A percentile compares a stretch with the other conserved stretches of the same genome.
Evolutionary conservation across 2,329 filamentous ascomycete species (phyloP).

Genomic region (Xylariaceae sp.): DNA sequence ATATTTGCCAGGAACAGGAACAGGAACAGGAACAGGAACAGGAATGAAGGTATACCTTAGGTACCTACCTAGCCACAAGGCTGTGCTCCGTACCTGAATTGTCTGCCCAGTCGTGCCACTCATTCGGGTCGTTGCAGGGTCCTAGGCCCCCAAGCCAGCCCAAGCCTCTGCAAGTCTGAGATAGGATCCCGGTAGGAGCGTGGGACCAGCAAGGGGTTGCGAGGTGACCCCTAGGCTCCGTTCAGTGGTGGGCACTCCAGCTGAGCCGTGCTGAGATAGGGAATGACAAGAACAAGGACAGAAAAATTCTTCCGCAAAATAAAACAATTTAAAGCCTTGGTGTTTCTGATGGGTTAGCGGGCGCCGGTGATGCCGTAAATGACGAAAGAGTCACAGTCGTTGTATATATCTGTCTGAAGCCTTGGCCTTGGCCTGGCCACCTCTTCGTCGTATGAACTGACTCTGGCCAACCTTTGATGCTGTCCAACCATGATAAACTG

Average conservation of each 20-base stretch:
- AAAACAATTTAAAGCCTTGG: conserved; percentile 25
- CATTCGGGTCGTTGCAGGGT: conserved; percentile 16
- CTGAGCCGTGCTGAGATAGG: conserved; percentile 17
- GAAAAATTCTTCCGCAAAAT: conserved; percentile 19
- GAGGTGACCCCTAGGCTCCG: conserved; percentile 17
- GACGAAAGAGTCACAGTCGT: conserved; percentile 17
- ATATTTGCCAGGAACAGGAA: no score
- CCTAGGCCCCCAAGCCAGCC: no score
- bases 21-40: no score
- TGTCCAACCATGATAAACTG: no score
- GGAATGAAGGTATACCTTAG: no score
- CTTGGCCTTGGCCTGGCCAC: neutral
- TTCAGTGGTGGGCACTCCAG: conserved; percentile 13
- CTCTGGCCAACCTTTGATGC: no score
- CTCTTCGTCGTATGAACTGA: no score
- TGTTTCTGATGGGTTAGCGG: conserved; percentile 2
- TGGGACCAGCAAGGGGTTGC: conserved; percentile 11
- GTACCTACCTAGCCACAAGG: conserved; percentile 1
- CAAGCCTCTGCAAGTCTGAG: conserved; percentile 13
- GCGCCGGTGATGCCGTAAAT: conserved; percentile 24
- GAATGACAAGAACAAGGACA: conserved; percentile 1
- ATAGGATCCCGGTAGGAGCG: conserved; percentile 12
- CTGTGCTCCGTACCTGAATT: conserved; percentile 1
- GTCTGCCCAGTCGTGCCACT: conserved; percentile 17
- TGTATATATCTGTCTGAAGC: conserved; percentile 13